These are phyloP conservation scores for Pestalotiopsis sp. DNA, from an alignment of 2,329 filamentous ascomycete genomes.

Conservation along the genomic window DNA sequence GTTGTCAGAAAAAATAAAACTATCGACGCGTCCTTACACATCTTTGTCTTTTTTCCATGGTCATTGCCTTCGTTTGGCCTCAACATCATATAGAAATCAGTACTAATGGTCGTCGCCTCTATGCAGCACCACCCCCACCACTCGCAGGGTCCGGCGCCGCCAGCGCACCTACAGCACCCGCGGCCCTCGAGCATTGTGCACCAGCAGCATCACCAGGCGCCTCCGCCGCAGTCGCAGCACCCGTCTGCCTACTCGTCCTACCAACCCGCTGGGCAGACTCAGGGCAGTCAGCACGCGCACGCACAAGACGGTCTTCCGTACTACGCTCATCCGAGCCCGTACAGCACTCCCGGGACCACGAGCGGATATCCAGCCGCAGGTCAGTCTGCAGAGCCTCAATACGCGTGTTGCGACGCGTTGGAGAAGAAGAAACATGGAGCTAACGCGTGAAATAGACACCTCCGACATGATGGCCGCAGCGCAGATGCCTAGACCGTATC, in stretches of 20 bases:
- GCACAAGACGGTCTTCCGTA: slow-evolving; percentile 70
- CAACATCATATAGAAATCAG: slow-evolving; percentile 27
- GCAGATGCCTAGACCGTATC: slow-evolving; percentile 77
- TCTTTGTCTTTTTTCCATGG: slow-evolving; percentile 37
- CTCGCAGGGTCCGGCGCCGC: slow-evolving; percentile 69
- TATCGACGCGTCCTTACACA: slow-evolving; percentile 48
- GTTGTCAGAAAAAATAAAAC: slow-evolving; percentile 49
- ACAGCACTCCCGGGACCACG: slow-evolving; percentile 79
- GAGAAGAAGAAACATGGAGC: slow-evolving; percentile 17
- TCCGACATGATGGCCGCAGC: slow-evolving; percentile 69
- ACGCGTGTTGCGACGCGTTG: slow-evolving; percentile 7
- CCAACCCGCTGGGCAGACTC: slow-evolving; percentile 64
- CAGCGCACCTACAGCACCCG: slow-evolving; percentile 69
- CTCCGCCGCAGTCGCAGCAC: slow-evolving; percentile 61
- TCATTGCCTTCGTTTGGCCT: slow-evolving; percentile 34
- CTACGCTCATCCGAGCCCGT: slow-evolving; percentile 77
- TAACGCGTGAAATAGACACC: slow-evolving; percentile 44
- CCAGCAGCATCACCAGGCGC: slow-evolving; percentile 71
- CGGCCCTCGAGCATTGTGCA: slow-evolving; percentile 74
- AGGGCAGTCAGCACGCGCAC: slow-evolving; percentile 54
- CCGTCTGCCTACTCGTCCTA: slow-evolving; percentile 73
- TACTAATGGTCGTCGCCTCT: slow-evolving; percentile 63
- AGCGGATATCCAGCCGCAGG: slow-evolving; percentile 87
- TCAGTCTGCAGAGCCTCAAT: slow-evolving; percentile 47
- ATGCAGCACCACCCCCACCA: slow-evolving; percentile 79